phyloP scores from a whole-genome alignment of 148 eudicot species.

The Cornus suecica region DNA sequence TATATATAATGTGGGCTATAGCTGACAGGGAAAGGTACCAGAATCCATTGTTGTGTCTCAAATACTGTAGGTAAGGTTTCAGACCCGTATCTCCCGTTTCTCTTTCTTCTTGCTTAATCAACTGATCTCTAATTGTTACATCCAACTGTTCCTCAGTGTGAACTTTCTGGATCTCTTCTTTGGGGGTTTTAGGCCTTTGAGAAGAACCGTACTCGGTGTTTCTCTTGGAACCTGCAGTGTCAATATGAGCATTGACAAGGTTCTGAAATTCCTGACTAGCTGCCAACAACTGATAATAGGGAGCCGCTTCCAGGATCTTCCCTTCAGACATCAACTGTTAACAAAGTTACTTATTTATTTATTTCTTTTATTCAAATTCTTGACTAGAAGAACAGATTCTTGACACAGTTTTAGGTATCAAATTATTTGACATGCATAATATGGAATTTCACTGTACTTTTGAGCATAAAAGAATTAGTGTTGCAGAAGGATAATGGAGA shows the following conservation, averaged over 20 bases:
- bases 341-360: neutral
- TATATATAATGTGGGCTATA: conserved; percentile 24
- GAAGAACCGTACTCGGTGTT: neutral
- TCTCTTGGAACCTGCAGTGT: conserved; percentile 8
- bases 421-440: too few species aligned
- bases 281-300: conserved; percentile 35
- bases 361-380: neutral
- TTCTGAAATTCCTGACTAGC: conserved; percentile 30
- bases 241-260: conserved; percentile 43
- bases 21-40: conserved; percentile 36
- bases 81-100: conserved; percentile 52
- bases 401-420: too few species aligned
- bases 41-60: conserved; percentile 43
- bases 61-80: conserved; percentile 51
- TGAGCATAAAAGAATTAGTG: neutral
- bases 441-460: neutral
- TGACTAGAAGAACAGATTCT: too few species aligned
- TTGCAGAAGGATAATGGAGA: neutral
- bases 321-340: conserved; percentile 48
- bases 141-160: conserved; percentile 13
- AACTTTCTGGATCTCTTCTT: conserved; percentile 16
- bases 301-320: conserved; percentile 35
- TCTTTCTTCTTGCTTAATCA: conserved; percentile 57
- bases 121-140: conserved; percentile 31
- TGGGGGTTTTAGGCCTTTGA: conserved; percentile 1